A percentile compares a stretch with the other conserved stretches of the same genome.
These are phyloP conservation scores for Rhodotorula paludigena DNA, from an alignment of 768 basidiomycete genomes.

Conservation along the genomic window DNA sequence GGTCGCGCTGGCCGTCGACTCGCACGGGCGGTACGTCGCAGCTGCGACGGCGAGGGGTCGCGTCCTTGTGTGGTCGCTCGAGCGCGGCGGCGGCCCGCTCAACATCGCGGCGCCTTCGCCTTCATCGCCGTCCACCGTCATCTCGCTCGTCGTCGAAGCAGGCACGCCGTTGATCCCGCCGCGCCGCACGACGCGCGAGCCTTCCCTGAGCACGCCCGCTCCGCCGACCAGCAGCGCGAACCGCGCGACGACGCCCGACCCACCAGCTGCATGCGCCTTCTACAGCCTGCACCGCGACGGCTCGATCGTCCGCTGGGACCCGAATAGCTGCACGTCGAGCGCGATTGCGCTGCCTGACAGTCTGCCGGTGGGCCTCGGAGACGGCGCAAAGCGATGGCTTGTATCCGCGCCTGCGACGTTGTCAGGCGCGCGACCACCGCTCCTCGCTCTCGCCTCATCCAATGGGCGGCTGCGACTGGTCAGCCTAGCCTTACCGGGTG, in stretches of 20 bases:
- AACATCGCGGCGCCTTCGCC: too few species aligned
- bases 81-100: constrained; percentile 23
- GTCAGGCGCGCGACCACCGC: neutral
- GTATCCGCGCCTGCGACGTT: neutral
- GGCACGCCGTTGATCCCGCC: neutral
- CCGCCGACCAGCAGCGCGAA: constrained; percentile 4
- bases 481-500: neutral
- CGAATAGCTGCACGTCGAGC: too few species aligned
- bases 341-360: too few species aligned
- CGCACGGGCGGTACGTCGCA: constrained; percentile 60
- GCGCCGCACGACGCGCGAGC: constrained; percentile 15
- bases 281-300: constrained; percentile 58
- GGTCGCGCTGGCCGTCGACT: constrained; percentile 62
- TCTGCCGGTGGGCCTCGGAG: too few species aligned
- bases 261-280: constrained; percentile 43
- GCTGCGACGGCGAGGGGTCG: constrained; percentile 66
- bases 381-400: constrained; percentile 37
- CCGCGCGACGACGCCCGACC: neutral
- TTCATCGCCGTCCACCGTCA: neutral
- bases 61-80: constrained; percentile 61
- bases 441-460: neutral
- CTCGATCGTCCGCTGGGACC: constrained; percentile 56
- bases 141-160: neutral
- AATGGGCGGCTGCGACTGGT: constrained; percentile 5
- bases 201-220: constrained; percentile 41